Percentiles rank a stretch among this genome's conserved stretches.
Conservation (phyloP, 257 asterid genomes). For the Hygrophila difformis region DNA sequence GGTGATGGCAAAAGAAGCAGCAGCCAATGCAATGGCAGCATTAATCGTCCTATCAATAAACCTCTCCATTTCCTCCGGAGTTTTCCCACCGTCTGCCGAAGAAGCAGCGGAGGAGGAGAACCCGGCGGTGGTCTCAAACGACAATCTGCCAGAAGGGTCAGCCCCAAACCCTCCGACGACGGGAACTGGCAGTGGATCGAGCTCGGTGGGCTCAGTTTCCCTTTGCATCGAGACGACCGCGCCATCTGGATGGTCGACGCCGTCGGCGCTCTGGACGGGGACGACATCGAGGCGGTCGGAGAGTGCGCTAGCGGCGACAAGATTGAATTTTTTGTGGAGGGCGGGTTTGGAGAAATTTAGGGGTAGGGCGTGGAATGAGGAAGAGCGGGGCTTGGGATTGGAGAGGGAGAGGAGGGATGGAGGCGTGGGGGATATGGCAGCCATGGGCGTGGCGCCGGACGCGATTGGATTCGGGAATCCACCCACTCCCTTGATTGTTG, state of each 20-base stretch:
- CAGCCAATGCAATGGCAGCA: constrained; percentile 69
- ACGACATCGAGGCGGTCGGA: constrained; percentile 32
- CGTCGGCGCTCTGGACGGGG: constrained; percentile 50
- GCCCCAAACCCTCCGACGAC: constrained; percentile 55
- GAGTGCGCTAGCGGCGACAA: constrained; percentile 25
- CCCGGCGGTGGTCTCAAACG: constrained; percentile 55
- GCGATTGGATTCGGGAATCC: too few relatives aligned
- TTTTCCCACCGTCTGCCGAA: constrained; percentile 32
- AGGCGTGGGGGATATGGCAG: too few relatives aligned
- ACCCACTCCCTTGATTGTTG: too few relatives aligned
- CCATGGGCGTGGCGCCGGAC: constrained; percentile 42
- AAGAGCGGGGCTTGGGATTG: constrained; percentile 27
- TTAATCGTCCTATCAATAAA: constrained; percentile 58
- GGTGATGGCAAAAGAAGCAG: constrained; percentile 73
- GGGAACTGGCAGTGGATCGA: too few relatives aligned
- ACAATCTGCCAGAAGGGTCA: constrained; percentile 37
- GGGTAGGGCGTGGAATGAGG: too few relatives aligned
- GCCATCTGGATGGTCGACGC: constrained; percentile 44
- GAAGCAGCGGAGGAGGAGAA: constrained; percentile 39
- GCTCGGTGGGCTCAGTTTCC: constrained; percentile 30
- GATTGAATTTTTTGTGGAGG: constrained; percentile 17
- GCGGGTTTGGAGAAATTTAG: constrained; percentile 13
- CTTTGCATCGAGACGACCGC: constrained; percentile 30
- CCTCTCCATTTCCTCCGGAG: constrained; percentile 32
- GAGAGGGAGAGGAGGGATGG: constrained; percentile 37